A percentile compares a stretch with the other conserved stretches of the same genome.
These are phyloP conservation scores for Trametes gibbosa DNA, from an alignment of 768 basidiomycete genomes.

Conservation along the genomic window DNA sequence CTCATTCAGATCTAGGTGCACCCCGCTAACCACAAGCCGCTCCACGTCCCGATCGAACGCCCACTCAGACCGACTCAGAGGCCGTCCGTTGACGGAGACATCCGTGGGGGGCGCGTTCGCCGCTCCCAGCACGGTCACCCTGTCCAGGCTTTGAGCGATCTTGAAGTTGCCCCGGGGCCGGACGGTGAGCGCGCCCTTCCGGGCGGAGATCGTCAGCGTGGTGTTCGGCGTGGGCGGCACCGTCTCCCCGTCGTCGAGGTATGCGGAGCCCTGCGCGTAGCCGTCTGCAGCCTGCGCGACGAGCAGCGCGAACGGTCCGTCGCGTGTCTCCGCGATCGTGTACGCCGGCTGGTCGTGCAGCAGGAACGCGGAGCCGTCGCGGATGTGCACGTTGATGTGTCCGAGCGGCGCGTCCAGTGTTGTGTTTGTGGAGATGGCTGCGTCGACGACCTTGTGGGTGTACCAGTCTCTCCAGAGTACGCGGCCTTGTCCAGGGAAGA, in stretches of 20 bases:
- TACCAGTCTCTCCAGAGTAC: constrained; percentile 76
- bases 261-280: constrained; percentile 55
- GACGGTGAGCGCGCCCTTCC: constrained; percentile 36
- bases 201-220: constrained; percentile 45
- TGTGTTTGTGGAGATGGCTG: constrained; percentile 39
- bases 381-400: constrained; percentile 74
- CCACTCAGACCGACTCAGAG: constrained; percentile 32
- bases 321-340: constrained; percentile 64
- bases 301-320: constrained; percentile 60
- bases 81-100: constrained; percentile 26
- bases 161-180: constrained; percentile 39
- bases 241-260: constrained; percentile 70
- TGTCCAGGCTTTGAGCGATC: constrained; percentile 46
- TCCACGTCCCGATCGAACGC: constrained; percentile 38
- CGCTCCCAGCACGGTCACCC: constrained; percentile 58
- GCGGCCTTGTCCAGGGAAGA: constrained; percentile 61
- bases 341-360: constrained; percentile 62
- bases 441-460: constrained; percentile 55
- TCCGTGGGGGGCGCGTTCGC: constrained; percentile 30
- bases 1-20: constrained; percentile 43
- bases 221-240: constrained; percentile 54
- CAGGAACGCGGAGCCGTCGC: constrained; percentile 64
- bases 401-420: constrained; percentile 65
- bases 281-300: constrained; percentile 51
- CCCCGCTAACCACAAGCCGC: constrained; percentile 39